Percentiles rank a stretch among this genome's conserved stretches.
These are phyloP conservation scores for Irineochytrium annulatum DNA, from an alignment of 192 early-diverging fungal genomes.

Conservation along the genomic window DNA sequence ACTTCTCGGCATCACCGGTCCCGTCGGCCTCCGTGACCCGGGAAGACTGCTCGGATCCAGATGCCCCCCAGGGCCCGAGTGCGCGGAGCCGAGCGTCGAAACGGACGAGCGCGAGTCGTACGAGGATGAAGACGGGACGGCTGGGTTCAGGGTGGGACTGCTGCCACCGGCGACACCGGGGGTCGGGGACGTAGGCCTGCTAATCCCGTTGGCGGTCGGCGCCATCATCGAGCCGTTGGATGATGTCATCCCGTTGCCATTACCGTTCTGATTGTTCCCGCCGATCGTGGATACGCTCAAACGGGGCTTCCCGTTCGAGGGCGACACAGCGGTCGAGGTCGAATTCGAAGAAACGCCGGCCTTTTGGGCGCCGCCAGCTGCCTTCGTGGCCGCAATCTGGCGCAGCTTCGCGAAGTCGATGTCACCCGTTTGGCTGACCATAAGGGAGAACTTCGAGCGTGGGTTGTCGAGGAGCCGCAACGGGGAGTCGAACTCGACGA, in stretches of 20 bases:
- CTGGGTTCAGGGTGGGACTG: neutral
- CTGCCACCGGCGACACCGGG: neutral
- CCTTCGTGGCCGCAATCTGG: neutral
- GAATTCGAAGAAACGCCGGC: neutral
- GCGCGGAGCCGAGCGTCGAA: neutral
- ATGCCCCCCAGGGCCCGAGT: neutral
- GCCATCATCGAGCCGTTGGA: neutral
- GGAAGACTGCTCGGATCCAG: neutral
- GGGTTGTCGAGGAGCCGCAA: slow-evolving; percentile 37
- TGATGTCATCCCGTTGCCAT: neutral
- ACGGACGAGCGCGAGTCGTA: slow-evolving; percentile 2
- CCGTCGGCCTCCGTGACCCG: neutral
- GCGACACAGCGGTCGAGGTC: too few relatives aligned
- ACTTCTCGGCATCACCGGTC: neutral
- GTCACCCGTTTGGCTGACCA: slow-evolving; percentile 27
- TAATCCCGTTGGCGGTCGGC: neutral
- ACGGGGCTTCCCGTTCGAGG: too few relatives aligned
- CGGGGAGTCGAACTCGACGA: slow-evolving; percentile 52
- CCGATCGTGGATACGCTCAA: too few relatives aligned
- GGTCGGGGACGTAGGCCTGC: neutral
- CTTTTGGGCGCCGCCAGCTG: neutral
- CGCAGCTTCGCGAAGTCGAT: slow-evolving; percentile 23
- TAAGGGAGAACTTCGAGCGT: slow-evolving; percentile 21
- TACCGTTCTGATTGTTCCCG: too few relatives aligned
- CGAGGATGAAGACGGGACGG: neutral